Conservation (phyloP, 345 rosid genomes). For the Gossypium stocksii region DNA sequence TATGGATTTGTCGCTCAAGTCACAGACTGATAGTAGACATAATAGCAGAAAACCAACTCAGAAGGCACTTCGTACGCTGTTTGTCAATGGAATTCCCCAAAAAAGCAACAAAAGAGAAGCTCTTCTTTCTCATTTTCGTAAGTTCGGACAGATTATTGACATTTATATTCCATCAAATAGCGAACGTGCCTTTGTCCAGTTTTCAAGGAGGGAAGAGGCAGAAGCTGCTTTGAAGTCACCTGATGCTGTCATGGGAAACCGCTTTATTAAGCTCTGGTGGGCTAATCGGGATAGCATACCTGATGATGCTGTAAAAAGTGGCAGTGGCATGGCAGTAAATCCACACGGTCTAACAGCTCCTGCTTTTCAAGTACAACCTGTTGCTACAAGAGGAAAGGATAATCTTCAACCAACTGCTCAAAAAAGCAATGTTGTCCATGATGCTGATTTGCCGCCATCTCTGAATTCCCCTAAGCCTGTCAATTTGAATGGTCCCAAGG, state of each 20-base stretch:
- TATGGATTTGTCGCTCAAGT: slow-evolving; percentile 36
- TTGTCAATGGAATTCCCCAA: slow-evolving; percentile 77
- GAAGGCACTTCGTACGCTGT: slow-evolving; percentile 78
- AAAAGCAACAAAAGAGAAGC: slow-evolving; percentile 71
- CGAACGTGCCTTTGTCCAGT: slow-evolving; percentile 91
- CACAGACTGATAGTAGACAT: slow-evolving; percentile 35
- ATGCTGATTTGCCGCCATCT: slow-evolving; percentile 37
- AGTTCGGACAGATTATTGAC: slow-evolving; percentile 86
- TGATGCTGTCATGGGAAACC: slow-evolving; percentile 99
- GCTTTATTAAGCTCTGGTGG: slow-evolving; percentile 96
- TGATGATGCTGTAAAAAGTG: slow-evolving; percentile 50
- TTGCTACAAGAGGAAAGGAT: slow-evolving; percentile 49
- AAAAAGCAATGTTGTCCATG: slow-evolving; percentile 30
- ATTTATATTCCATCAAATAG: slow-evolving; percentile 71
- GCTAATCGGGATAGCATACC: slow-evolving; percentile 89
- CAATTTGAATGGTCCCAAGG: slow-evolving; percentile 45
- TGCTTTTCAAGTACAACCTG: slow-evolving; percentile 33
- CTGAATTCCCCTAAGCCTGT: slow-evolving; percentile 47
- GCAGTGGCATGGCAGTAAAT: slow-evolving; percentile 35
- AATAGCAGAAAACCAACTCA: slow-evolving; percentile 57
- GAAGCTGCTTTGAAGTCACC: slow-evolving; percentile 94
- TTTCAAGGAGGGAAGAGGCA: slow-evolving; percentile 91
- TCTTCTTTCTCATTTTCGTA: slow-evolving; percentile 84
- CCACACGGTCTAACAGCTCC: slow-evolving; percentile 37
- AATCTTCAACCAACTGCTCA: slow-evolving; percentile 33